Base-by-base conservation (phyloP, 139 green algal species). In the Picochlorum sp. region DNA sequence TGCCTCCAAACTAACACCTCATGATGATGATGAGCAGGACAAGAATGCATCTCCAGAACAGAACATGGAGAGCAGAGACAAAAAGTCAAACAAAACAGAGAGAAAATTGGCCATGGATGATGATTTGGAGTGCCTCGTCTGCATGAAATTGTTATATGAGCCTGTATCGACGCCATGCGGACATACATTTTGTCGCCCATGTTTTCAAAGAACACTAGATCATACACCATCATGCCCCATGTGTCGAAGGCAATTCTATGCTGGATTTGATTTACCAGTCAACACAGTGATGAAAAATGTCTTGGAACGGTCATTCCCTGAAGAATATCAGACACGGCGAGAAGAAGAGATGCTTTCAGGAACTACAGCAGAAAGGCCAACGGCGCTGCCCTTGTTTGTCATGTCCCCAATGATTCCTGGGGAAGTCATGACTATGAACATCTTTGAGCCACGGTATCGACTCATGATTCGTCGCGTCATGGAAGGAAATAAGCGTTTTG, bases 381-480 rank as follows among this genome's bases (percentile, higher is more conserved):
- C 20, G 21, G 45, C 24, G n/a, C 26, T 50, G n/a, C 89, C 90
- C 14, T 71, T 96, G 28, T 96, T 97, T 69, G 88, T 98, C 18
- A 95, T 97, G 88, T 77, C 68, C 61, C 73, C 82, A 15, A 26
- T 97, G 44, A 57, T 96, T 58, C 90, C 89, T 2, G 85, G 89
- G 1, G 85, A 96, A 75, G 75, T 65, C 44, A 89, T 95, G 67
- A 75, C 74, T 5, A 80, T 98, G 26, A 97, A 98, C 76, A 94
- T 98, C 21, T 98, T 97, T 68, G 92, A 98, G 73, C 89, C 90
- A 6, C 64, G 87, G 21, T 97, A 97, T 74, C 78, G 90, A 6
- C 73, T 98, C 47, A 83, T 98, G 85, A 76, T 96, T 13, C 77
- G 91, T 4, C 70, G 87, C 13, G 71, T 66, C 24, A 94, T 95